Base-by-base conservation (phyloP, 2,329 filamentous ascomycete species). In the Cladophialophora immunda region DNA sequence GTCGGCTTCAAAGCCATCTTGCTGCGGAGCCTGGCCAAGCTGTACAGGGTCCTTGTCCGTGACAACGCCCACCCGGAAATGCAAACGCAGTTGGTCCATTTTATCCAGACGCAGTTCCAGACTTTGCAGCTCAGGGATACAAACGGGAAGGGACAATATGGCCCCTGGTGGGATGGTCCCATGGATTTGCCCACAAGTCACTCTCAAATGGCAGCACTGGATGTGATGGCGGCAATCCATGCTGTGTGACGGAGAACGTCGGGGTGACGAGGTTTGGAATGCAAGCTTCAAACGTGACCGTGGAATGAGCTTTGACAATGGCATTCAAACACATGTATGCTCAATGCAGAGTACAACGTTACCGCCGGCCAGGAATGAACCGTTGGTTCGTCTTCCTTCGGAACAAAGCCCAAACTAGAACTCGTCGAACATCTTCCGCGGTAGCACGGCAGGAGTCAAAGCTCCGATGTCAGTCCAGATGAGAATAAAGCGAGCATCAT, bases 1-100 rank as follows among this genome's bases (percentile, higher is more conserved):
- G 38, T 71, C 27, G 69, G 69, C 8, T 71, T 71, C 69, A 71
- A 71, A 36, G 55, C 64, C 32, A 62, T 71, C n/a, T 36, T 71
- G 15, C 36, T 69, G 2, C 67, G 69, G 9, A 65, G 56, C 36
- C 59, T 71, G 59, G 58, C 63, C 30, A 69, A 68, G 53, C 65
- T 71, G 15, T 69, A 65, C 50, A 38, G 25, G 29, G 29, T 56
- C 45, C 32, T 70, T 11, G n/a, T 34, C 4, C 34, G 64, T 9
- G 60, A 66, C 25, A n/a, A 34, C 13, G 11, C 19, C n/a, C 36
- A 67, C 22, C 29, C 45, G 9, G 64, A 62, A 3, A 17, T 68
- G 50, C 66, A 65, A 32, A 41, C 6, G 3, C 55, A 61, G 36
- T 53, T 70, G 30, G 41, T 25, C 32, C 22, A n/a, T 7, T 70